Base-by-base conservation (phyloP, 305 asterid species). In the Fraxinus greggii region DNA sequence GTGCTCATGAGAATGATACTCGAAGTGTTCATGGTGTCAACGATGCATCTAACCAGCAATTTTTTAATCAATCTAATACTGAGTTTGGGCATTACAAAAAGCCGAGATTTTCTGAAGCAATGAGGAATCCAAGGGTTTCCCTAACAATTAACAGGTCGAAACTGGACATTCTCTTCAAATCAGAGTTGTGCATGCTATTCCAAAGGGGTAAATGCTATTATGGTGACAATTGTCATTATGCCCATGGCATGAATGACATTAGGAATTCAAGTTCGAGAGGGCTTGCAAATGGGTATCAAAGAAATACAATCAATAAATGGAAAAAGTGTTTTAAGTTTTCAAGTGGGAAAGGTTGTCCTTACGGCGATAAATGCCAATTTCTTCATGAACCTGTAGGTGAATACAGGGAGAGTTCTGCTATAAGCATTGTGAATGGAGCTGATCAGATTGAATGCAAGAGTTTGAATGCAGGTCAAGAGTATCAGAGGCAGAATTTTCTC, bases 171-270 rank as follows among this genome's bases (percentile, higher is more conserved):
- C 86, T 85, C 63, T 82, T 70, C 77, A 82, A 81, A 72, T 79
- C 88, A 19, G 59, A 79, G 54, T 7, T 75, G 73, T 92, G 96
- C 84, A 2, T 3, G 65, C 86, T 13, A 21, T 90, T 84, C 87
- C 75, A 15, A 45, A 83, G 78, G 85, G 89, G 92, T 2, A 78
- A n/a, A 21, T 90, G 96, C 35, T 9, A 15, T 23, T 75, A 74
- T 38, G 94, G 91, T 7, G 87, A n/a, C n/a, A 82, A 36, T n/a
- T 90, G 93, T 67, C 89, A 70, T 35, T 90, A 26, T 78, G 78
- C 85, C 65, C 93, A 89, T 73, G 72, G 54, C 69, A 8, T 2
- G 31, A 51, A 80, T 59, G 87, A 67, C 33, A 72, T 79, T 72
- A 69, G 84, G 32, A 73, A 56, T 7, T 75, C 73, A 19, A 75